phyloP scores from a whole-genome alignment of 2,329 filamentous ascomycete genomes.

The Hypoxylon sp. region DNA sequence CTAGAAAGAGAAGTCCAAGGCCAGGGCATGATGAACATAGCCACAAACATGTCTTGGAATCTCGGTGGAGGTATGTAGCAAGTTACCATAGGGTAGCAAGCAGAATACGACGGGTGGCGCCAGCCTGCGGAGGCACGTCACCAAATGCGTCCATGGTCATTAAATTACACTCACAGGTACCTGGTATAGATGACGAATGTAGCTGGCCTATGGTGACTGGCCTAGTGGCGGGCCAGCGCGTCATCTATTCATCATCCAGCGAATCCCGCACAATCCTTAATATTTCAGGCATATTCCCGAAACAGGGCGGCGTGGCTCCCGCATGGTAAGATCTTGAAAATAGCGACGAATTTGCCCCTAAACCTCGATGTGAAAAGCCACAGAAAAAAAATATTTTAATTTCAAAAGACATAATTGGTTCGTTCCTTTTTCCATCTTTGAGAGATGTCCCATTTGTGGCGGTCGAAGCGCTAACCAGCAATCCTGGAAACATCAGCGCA shows the following conservation, averaged over 20 bases:
- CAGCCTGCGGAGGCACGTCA: neutral
- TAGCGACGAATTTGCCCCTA: neutral
- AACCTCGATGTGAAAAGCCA: constrained; percentile 1
- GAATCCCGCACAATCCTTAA: neutral
- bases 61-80: neutral
- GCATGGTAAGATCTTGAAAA: neutral
- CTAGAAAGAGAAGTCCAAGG: neutral
- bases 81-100: neutral
- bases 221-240: constrained; percentile 13
- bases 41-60: neutral
- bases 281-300: neutral
- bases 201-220: neutral
- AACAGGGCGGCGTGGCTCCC: neutral
- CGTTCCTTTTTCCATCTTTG: neutral
- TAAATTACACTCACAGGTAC: neutral
- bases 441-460: neutral
- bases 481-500: neutral
- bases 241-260: constrained; percentile 31
- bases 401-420: neutral
- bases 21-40: neutral
- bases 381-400: neutral
- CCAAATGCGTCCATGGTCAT: neutral
- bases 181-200: neutral
- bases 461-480: neutral
- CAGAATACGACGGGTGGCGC: neutral